Conservation (phyloP, 2,329 filamentous ascomycete species). For the Malbranchea zuffiana region DNA sequence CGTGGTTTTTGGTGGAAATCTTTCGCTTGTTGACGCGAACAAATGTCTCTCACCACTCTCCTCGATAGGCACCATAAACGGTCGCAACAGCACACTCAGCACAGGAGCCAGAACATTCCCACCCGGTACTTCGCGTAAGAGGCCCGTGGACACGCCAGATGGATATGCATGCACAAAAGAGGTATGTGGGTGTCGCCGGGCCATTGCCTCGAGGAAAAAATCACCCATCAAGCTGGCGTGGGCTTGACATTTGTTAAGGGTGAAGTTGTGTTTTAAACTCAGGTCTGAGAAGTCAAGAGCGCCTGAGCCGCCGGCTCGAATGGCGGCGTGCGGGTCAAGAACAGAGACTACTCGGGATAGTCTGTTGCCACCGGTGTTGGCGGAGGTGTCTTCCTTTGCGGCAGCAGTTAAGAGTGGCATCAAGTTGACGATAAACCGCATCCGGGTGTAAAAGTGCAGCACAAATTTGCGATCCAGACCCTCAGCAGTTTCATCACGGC, state of each 20-base stretch:
- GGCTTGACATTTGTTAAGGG: constrained; percentile 16
- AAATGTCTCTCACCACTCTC: constrained; percentile 19
- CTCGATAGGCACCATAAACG: constrained; percentile 13
- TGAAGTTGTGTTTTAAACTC: constrained; percentile 19
- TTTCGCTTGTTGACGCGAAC: constrained; percentile 14
- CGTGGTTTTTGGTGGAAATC: constrained; percentile 12
- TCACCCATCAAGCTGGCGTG: constrained; percentile 43
- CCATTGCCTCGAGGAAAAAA: constrained; percentile 40
- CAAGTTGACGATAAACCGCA: constrained; percentile 26
- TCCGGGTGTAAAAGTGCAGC: constrained; percentile 26
- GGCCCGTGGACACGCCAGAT: constrained; percentile 27
- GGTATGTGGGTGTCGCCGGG: constrained; percentile 35
- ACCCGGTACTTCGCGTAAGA: constrained; percentile 6
- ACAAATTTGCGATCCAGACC: constrained; percentile 23
- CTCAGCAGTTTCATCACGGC: constrained; percentile 25
- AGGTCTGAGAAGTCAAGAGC: constrained; percentile 39
- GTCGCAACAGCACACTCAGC: constrained; percentile 25
- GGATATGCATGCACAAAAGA: constrained; percentile 42
- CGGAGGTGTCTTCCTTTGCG: constrained; percentile 16
- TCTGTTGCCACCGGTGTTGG: constrained; percentile 12
- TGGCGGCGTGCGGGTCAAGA: constrained; percentile 30
- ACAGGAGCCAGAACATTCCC: constrained; percentile 5
- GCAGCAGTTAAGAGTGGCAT: constrained; percentile 22
- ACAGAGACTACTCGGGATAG: constrained; percentile 46
- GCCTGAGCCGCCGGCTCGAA: constrained; percentile 39